phyloP scores from a whole-genome alignment of 1,139 yeast genomes.

The Nakaseomyces delphensis region DNA sequence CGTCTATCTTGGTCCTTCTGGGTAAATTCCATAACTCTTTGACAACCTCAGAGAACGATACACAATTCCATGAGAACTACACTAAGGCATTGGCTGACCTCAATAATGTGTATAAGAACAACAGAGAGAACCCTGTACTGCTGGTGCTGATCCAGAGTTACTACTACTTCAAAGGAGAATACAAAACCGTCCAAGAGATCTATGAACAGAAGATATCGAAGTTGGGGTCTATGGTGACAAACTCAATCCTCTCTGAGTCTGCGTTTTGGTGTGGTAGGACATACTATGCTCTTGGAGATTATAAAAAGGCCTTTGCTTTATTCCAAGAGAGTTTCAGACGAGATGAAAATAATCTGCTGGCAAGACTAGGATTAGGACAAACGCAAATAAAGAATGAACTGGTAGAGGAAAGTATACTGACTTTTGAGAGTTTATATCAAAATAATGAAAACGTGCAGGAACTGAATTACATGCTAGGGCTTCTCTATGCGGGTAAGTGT shows the following conservation, averaged over 20 bases:
- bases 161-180: conserved; percentile 53
- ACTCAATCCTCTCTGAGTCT: conserved; percentile 58
- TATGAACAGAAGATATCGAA: conserved; percentile 42
- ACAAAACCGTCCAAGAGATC: conserved; percentile 48
- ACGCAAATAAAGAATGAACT: conserved; percentile 70
- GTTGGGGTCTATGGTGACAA: conserved; percentile 18
- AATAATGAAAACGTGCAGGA: conserved; percentile 65
- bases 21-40: conserved; percentile 60
- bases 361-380: conserved; percentile 80
- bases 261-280: conserved; percentile 83
- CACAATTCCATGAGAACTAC: conserved; percentile 46
- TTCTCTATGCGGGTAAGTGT: conserved; percentile 51
- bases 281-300: conserved; percentile 50
- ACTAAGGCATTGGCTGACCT: conserved; percentile 36
- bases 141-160: conserved; percentile 44
- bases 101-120: conserved; percentile 21
- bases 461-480: conserved; percentile 66
- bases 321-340: conserved; percentile 64
- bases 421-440: conserved; percentile 69
- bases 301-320: conserved; percentile 57
- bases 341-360: conserved; percentile 54
- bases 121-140: conserved; percentile 35
- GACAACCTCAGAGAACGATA: conserved; percentile 40
- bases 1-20: conserved; percentile 52
- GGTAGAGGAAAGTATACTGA: conserved; percentile 73